Base-by-base conservation (phyloP, 371 early-diverging fungal species). In the Mucor lusitanicus region DNA sequence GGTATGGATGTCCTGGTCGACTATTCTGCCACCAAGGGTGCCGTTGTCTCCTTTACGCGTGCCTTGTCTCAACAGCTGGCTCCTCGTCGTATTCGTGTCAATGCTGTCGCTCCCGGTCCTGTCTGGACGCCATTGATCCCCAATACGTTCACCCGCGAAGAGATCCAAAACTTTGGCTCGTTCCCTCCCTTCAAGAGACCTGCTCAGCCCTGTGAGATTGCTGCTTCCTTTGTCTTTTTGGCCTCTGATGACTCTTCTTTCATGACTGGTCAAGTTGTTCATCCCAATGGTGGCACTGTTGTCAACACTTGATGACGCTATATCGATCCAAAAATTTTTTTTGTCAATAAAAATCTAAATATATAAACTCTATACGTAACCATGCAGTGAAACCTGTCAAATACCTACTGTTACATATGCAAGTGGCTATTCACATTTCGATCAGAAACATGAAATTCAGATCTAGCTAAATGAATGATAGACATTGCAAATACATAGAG, bases 121-220 rank as follows among this genome's bases (percentile, higher is more conserved):
- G 85, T 89, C 46, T 87, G 87, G 73, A 90, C 90, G 42, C 89
- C 88, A 39, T 75, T 90, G 70, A 88, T 87, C 60, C 87, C 86
- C 48, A 86, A 89, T 75, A 88, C 88, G 59, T 87, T 86, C 69
- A 77, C 83, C 33, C 77, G 82, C 48, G 86, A 88, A 69, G 81
- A 83, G 59, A 86, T 90, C 62, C 83, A 85, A 39, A 85, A 87
- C 67, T 85, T 85, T 69, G 90, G 90, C 40, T 84, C 89, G 44
- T 86, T 87, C 79, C 88, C 88, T 60, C 89, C 90, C 42, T 80
- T 87, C 75, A 84, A 86, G 75, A 76, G 90, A n/a, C 84, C 87
- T 54, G 90, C 89, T 65, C 85, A 86, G 58, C 86, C 89, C 48
- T 82, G 81, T 56, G 90, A 90, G 68, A 79, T 87, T 25, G 91